Evolutionary conservation across 1,284 basidiomycete species (phyloP), one percentile per base, ranked within the genome.

Genomic region (Ustilago hordei): DNA sequence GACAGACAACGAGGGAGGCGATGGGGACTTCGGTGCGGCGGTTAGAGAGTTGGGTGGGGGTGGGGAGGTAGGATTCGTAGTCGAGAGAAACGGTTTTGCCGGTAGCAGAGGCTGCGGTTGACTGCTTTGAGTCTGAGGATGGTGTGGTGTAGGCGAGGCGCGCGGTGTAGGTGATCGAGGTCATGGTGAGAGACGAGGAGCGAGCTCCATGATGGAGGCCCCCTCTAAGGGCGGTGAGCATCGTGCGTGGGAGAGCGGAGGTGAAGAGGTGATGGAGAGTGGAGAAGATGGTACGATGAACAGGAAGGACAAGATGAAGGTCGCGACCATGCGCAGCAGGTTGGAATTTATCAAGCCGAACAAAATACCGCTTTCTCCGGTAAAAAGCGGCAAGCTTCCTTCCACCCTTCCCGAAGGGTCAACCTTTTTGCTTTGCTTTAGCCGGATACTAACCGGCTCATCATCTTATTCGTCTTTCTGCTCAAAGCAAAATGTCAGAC

Each of bases 1-100:
- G 88, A 63, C 87, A 88, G 34, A 89, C 85, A 31, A 89, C 87
- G 5, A 89, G 64, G 11, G 84, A 84, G 4, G 41, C 45, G 23
- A 73, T 55, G 2, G 70, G 70, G 0, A 67, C 66, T 13, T 50
- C 54, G 19, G 55, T 62, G 17, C 67, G 57, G 1, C 35, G 45
- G 23, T 63, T 69, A 2, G 50, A 23, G 23, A 57, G 41, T 28
- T 66, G 62, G 0, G 58, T 57, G 6, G 61, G 28, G 8, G 60
- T 66, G 4, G 78, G 78, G 19, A 67, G 53, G 62, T 70, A 78
- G 12, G 64, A 55, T 34, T 80, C 78, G 34, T 61, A 78, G 39
- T 78, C 72, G 39, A 80, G 69, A 32, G 50, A 31, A 36, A 80
- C 72, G 0, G 75, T 75, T 43, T 68, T 43, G 53, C 75, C 75